These are phyloP conservation scores for Thraustochytrium striatum DNA, from an alignment of 352 stramenopile genomes.

Conservation along the genomic window DNA sequence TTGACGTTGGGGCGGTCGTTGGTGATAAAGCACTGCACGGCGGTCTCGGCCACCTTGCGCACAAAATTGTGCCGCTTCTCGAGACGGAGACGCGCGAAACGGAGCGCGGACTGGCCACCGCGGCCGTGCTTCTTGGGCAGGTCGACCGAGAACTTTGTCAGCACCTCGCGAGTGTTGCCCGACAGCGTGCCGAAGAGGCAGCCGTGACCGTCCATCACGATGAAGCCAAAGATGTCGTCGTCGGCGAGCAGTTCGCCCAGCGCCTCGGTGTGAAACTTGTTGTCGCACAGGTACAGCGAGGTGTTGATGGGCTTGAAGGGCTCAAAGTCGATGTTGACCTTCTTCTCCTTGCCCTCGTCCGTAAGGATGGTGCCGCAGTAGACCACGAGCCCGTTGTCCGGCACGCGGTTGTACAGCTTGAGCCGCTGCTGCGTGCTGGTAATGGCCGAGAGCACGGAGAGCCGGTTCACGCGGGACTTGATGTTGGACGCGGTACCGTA, in stretches of 20 bases:
- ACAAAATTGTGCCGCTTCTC: slow-evolving; percentile 99
- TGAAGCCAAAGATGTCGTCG: slow-evolving; percentile 98
- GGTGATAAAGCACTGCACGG: slow-evolving; percentile 96
- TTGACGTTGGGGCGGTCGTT: slow-evolving; percentile 95
- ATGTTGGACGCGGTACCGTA: slow-evolving; percentile 99
- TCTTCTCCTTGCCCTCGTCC: slow-evolving; percentile 98
- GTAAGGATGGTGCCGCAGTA: slow-evolving; percentile 99
- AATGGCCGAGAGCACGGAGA: slow-evolving; percentile 96
- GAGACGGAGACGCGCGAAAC: slow-evolving; percentile 97
- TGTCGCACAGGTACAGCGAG: slow-evolving; percentile 99
- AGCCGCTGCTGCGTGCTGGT: slow-evolving; percentile 98
- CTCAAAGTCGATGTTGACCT: slow-evolving; percentile 99
- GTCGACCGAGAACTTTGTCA: slow-evolving; percentile 73
- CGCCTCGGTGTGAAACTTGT: slow-evolving; percentile 99
- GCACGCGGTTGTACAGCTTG: slow-evolving; percentile 96
- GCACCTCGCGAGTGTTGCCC: slow-evolving; percentile 72
- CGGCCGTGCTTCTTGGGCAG: slow-evolving; percentile 99
- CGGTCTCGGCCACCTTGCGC: slow-evolving; percentile 94
- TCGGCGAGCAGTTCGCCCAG: slow-evolving; percentile 96
- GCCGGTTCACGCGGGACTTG: slow-evolving; percentile 97
- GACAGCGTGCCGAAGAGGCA: slow-evolving; percentile 95
- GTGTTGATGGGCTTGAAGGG: slow-evolving; percentile 99
- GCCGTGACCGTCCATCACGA: slow-evolving; percentile 99
- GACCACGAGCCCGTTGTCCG: slow-evolving; percentile 95
- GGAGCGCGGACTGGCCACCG: slow-evolving; percentile 97